A percentile compares a stretch with the other conserved stretches of the same genome.
Conservation (phyloP, 345 rosid genomes). For the Draba incana region DNA sequence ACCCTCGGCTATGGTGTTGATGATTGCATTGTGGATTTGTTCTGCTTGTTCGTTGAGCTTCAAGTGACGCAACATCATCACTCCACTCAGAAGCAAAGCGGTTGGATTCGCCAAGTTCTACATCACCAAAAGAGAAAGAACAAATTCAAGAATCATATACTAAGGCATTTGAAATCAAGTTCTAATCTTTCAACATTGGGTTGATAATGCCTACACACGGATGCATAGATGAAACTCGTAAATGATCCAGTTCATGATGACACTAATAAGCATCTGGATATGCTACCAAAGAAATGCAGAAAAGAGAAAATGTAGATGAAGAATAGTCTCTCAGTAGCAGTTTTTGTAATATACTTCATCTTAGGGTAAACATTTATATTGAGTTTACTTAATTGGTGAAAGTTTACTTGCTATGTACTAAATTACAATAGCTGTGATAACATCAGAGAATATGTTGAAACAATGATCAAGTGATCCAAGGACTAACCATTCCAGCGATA, state of each 20-base stretch:
- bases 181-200: neutral
- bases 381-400: neutral
- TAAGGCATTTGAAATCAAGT: neutral
- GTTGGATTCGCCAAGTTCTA: slow-evolving; percentile 97
- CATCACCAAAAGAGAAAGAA: neutral
- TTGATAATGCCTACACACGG: neutral
- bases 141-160: neutral
- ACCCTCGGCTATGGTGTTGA: slow-evolving; percentile 84
- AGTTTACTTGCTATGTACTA: slow-evolving; percentile 1
- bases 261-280: neutral
- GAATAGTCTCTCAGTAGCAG: neutral
- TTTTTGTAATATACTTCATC: neutral
- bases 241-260: neutral
- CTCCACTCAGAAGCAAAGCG: slow-evolving; percentile 82
- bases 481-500: slow-evolving; percentile 94
- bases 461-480: neutral
- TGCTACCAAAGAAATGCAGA: too few species aligned
- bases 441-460: neutral
- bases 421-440: neutral
- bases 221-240: neutral
- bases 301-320: neutral
- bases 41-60: slow-evolving; percentile 84
- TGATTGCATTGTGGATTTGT: slow-evolving; percentile 75
- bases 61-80: slow-evolving; percentile 87
- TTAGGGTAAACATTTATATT: neutral